Percentiles rank a stretch among this genome's conserved stretches.
These are phyloP conservation scores for Flaveria trinervia DNA, from an alignment of 129 eudicot species.

Conservation along the genomic window DNA sequence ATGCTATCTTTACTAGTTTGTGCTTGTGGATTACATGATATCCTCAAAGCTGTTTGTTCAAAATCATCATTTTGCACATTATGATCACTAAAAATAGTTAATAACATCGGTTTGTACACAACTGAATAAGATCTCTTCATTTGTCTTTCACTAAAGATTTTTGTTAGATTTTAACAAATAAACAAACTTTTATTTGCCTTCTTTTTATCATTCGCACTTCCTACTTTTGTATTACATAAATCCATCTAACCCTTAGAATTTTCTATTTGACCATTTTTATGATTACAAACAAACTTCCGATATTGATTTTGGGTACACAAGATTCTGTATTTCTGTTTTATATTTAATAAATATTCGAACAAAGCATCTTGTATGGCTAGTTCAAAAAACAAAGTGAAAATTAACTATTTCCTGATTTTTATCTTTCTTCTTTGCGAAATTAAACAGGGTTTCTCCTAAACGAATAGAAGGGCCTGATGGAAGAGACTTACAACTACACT, in stretches of 20 bases:
- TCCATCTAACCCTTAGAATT: background rate
- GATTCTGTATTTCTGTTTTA: background rate
- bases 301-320: background rate
- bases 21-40: slow-evolving; percentile 7
- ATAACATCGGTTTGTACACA: background rate
- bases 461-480: slow-evolving; percentile 91
- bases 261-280: background rate
- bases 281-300: background rate
- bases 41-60: background rate
- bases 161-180: background rate
- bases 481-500: slow-evolving; percentile 83
- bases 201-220: background rate
- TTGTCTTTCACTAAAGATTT: background rate
- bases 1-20: background rate
- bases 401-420: background rate
- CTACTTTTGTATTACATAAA: slow-evolving; percentile 13
- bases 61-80: background rate
- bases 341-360: slow-evolving; percentile 7
- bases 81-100: background rate
- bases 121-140: background rate
- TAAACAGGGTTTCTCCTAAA: slow-evolving; percentile 82
- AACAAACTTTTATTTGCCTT: background rate
- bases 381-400: background rate
- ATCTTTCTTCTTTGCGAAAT: background rate
- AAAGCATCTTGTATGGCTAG: background rate